Base-by-base conservation (phyloP, 2,329 filamentous ascomycete genomes). In the Epicoccum sorghinum region DNA sequence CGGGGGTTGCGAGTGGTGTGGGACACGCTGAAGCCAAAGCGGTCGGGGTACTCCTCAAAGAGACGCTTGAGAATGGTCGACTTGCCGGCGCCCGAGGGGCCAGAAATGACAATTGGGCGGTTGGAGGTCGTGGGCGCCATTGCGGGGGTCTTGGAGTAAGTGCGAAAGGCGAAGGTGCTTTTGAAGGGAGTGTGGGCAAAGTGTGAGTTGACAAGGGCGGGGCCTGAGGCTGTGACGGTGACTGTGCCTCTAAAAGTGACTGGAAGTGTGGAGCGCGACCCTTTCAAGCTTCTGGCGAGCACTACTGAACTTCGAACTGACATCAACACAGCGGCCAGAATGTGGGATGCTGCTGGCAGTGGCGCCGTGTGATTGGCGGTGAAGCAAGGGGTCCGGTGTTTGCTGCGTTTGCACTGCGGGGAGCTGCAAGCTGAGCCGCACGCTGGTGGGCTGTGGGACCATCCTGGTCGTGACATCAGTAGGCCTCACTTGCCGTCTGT, bases 1-100 rank as follows among this genome's bases (percentile, higher is more conserved):
- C 93, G 87, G 1, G 93, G 92, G 1, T 77, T 66, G 33, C 93
- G 88, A 25, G 93, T 96, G 7, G 93, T 97, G 80, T 96, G 88
- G 75, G 67, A 70, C 50, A 84, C 75, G 62, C 77, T 80, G 72
- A 84, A 83, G 52, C 82, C 86, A 65, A 93, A 91, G 18, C 85
- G 85, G 46, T 85, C 83, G 6, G 84, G 84, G 69, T 86, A 85
- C 50, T 83, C 81, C 25, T 85, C 79, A 72, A 91, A 89, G 44
- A 93, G 86, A 42, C 84, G 81, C 69, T 86, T 86, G 75, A 90
- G 87, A 57, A 93, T 86, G 10, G 90, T 93, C 65, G 88, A 89
- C 78, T 95, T 95, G 64, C 90, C 90, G 42, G 90, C 85, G 72
- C 90, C 90, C 9, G 86, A 89, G 58, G 90, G 90, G 51, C 90